phyloP scores from a whole-genome alignment of 305 asterid species.

The Solanum aculeatissimum region DNA sequence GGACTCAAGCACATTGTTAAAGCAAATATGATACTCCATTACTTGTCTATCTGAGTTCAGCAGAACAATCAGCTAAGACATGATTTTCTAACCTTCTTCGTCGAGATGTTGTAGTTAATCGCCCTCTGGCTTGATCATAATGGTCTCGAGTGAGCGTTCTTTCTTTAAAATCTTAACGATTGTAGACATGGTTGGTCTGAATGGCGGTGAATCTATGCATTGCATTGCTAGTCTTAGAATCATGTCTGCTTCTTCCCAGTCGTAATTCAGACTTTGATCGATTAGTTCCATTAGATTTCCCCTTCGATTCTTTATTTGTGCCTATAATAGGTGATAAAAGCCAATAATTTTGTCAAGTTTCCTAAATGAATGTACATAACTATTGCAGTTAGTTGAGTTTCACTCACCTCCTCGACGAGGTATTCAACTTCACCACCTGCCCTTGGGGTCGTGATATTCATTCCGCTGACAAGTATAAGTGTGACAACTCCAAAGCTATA shows the following conservation, averaged over 20 bases:
- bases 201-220: not conserved
- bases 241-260: not conserved
- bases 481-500: not conserved
- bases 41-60: not conserved
- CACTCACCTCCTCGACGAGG: not conserved
- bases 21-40: not conserved
- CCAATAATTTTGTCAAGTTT: not conserved
- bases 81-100: not conserved
- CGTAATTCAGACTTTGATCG: not conserved
- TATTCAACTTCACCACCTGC: not conserved
- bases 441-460: not conserved
- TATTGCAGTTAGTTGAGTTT: not conserved
- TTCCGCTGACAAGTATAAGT: not conserved
- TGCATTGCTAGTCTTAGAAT: not conserved
- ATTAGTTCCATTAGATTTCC: not conserved
- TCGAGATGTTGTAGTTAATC: not conserved
- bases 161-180: not conserved
- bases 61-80: not conserved
- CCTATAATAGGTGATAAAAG: not conserved
- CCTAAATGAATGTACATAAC: not conserved
- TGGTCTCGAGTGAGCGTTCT: not conserved
- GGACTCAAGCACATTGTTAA: not conserved
- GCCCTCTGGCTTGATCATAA: not conserved
- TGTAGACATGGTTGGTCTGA: not conserved
- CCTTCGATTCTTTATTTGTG: not conserved